A percentile compares a stretch with the other conserved stretches of the same genome.
Evolutionary conservation across 768 basidiomycete genomes (phyloP).

Genomic region (Kwoniella bestiolae): DNA sequence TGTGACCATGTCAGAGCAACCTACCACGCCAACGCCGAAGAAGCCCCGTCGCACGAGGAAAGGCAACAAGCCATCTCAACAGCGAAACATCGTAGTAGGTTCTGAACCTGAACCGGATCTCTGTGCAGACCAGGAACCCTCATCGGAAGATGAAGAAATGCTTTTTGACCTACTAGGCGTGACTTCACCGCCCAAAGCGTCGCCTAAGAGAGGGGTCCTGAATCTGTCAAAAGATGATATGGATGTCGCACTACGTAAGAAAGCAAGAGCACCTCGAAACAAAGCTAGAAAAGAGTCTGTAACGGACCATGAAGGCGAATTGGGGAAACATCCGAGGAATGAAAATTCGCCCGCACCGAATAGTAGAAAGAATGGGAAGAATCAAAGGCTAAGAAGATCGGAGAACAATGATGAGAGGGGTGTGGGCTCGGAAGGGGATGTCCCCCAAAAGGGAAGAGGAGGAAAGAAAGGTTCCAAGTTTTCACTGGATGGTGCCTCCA

Average conservation of each 20-base stretch:
- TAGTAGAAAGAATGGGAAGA: not conserved
- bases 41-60: slow-evolving; percentile 10
- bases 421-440: slow-evolving; percentile 2
- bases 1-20: slow-evolving; percentile 16
- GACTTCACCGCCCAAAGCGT: slow-evolving; percentile 5
- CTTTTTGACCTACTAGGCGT: slow-evolving; percentile 27
- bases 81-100: slow-evolving; percentile 1
- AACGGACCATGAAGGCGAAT: not conserved
- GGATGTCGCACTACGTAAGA: slow-evolving; percentile 17
- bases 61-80: slow-evolving; percentile 16
- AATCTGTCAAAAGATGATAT: slow-evolving; percentile 22
- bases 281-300: not conserved
- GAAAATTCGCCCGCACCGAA: slow-evolving; percentile 4
- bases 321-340: not conserved
- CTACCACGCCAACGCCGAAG: slow-evolving; percentile 24
- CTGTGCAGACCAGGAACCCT: slow-evolving; percentile 12
- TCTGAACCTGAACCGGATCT: not conserved
- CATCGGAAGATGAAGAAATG: slow-evolving; percentile 28
- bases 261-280: not conserved
- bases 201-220: slow-evolving; percentile 11
- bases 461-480: slow-evolving; percentile 13
- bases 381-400: not conserved
- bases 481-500: not conserved
- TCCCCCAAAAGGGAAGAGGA: not conserved
- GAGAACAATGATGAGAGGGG: slow-evolving; percentile 1